These are phyloP conservation scores for Setomelanomma holmii DNA, from an alignment of 2,329 filamentous ascomycete species.

Conservation along the genomic window DNA sequence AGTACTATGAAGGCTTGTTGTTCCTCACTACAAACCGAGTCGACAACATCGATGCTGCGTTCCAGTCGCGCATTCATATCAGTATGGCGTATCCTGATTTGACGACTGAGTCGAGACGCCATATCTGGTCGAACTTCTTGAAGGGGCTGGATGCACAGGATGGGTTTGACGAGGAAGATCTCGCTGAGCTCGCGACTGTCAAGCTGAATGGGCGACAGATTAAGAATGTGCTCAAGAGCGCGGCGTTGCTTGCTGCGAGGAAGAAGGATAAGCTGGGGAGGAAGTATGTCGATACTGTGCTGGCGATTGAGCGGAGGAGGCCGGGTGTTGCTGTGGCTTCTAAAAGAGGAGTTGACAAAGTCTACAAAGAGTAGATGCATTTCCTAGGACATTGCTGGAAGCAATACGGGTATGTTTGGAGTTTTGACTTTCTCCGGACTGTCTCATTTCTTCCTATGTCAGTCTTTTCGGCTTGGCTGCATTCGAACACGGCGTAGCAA, in stretches of 20 bases:
- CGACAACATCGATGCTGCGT: conserved; percentile 36
- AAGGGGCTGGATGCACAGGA: conserved; percentile 13
- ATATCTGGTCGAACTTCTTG: conserved; percentile 39
- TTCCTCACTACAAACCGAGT: conserved; percentile 45
- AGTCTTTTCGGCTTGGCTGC: not conserved
- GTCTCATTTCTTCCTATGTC: too few relatives aligned
- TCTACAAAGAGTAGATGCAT: not conserved
- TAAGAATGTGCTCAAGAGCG: conserved; percentile 52
- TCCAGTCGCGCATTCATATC: conserved; percentile 38
- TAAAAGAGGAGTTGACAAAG: not conserved
- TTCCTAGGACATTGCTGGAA: not conserved
- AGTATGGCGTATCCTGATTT: conserved; percentile 34
- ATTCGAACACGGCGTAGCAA: not conserved
- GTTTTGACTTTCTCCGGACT: too few relatives aligned
- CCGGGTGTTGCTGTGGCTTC: conserved; percentile 12
- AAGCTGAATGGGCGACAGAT: conserved; percentile 60
- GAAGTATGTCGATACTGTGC: conserved; percentile 36
- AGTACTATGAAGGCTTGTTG: conserved; percentile 40
- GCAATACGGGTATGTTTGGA: too few relatives aligned
- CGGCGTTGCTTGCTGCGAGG: conserved; percentile 27
- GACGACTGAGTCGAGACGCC: conserved; percentile 18
- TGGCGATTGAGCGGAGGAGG: conserved; percentile 30
- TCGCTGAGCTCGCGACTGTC: conserved; percentile 49
- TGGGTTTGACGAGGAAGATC: conserved; percentile 32
- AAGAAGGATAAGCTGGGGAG: conserved; percentile 21